Evolutionary conservation across 1,284 basidiomycete genomes (phyloP).

Genomic region (Austroboletus novae-zelandiae): DNA sequence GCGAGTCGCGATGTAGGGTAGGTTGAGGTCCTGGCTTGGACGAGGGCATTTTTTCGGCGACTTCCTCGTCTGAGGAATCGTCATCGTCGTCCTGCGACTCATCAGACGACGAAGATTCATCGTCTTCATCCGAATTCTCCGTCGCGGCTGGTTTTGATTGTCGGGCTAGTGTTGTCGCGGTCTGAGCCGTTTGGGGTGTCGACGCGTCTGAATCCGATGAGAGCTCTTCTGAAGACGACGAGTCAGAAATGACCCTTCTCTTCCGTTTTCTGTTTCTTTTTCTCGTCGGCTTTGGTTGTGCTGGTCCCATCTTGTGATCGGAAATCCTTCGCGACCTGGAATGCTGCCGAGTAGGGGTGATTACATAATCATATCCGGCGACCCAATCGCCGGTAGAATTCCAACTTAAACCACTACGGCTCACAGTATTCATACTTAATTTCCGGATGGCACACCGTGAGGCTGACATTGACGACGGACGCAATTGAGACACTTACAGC

Average conservation of each 20-base stretch:
- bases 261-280: slow-evolving; percentile 55
- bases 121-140: slow-evolving; percentile 5
- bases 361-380: no score
- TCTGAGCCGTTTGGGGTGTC: background rate
- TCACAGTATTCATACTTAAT: no score
- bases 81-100: slow-evolving; percentile 8
- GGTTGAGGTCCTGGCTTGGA: slow-evolving; percentile 7
- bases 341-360: no score
- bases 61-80: slow-evolving; percentile 18
- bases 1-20: slow-evolving; percentile 31
- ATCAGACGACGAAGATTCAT: slow-evolving; percentile 29
- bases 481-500: no score
- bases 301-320: slow-evolving; percentile 26
- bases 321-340: no score
- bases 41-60: slow-evolving; percentile 2
- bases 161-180: slow-evolving; percentile 6
- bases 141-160: slow-evolving; percentile 1
- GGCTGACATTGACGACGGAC: no score
- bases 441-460: no score
- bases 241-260: slow-evolving; percentile 44
- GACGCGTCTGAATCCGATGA: slow-evolving; percentile 22
- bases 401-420: no score
- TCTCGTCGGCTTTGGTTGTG: slow-evolving; percentile 33
- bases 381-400: no score
- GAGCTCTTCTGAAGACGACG: slow-evolving; percentile 43